Evolutionary conservation across 768 basidiomycete genomes (phyloP).

Genomic region (Agaricus blazei): DNA sequence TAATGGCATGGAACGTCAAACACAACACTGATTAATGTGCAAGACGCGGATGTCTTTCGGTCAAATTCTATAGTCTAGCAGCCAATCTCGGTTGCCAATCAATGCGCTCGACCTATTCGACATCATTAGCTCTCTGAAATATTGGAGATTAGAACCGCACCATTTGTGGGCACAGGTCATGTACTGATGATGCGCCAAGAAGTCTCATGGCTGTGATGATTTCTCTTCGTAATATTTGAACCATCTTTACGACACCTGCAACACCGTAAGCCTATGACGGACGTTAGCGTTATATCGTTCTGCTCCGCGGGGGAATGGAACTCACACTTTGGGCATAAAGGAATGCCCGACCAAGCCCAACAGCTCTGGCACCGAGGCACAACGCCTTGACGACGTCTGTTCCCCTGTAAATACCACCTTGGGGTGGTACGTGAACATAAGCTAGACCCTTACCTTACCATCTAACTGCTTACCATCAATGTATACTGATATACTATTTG

Average conservation of each 20-base stretch:
- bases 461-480: slow-evolving; percentile 58
- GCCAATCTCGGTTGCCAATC: slow-evolving; percentile 50
- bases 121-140: neutral
- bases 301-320: slow-evolving; percentile 2
- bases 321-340: slow-evolving; percentile 81
- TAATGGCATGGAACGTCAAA: neutral
- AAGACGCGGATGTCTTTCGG: neutral
- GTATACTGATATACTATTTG: slow-evolving; percentile 48
- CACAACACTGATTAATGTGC: too few relatives aligned
- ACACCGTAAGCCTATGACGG: slow-evolving; percentile 64
- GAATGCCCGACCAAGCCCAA: slow-evolving; percentile 83
- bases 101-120: slow-evolving; percentile 46
- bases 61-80: slow-evolving; percentile 26
- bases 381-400: slow-evolving; percentile 83
- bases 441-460: neutral
- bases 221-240: slow-evolving; percentile 70
- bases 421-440: neutral
- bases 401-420: slow-evolving; percentile 14
- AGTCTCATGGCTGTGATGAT: slow-evolving; percentile 73
- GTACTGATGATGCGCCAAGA: slow-evolving; percentile 60
- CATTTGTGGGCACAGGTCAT: slow-evolving; percentile 71
- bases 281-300: neutral
- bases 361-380: slow-evolving; percentile 82
- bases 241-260: slow-evolving; percentile 59
- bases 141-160: slow-evolving; percentile 31